Conservation (phyloP, 192 early-diverging fungal species). For the Haplosporangium gracile region DNA sequence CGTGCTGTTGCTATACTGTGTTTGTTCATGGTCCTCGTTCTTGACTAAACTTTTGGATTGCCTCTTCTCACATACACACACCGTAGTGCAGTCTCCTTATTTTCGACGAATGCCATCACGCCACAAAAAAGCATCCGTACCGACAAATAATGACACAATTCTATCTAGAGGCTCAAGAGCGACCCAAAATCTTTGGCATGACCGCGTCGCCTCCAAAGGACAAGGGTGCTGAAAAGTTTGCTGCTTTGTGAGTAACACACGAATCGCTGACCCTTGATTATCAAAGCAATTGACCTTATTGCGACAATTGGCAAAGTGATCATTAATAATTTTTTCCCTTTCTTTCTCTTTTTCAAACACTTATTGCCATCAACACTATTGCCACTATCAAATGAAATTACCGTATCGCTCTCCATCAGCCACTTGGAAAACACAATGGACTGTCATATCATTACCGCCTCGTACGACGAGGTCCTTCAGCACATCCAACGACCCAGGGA, state of each 20-base stretch:
- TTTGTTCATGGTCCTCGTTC: constrained; percentile 5
- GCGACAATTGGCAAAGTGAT: neutral
- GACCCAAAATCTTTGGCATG: constrained; percentile 92
- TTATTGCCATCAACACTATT: neutral
- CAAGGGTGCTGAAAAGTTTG: constrained; percentile 13
- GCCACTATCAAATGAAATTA: neutral
- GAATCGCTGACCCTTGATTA: neutral
- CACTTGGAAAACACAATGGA: constrained; percentile 68
- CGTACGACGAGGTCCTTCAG: constrained; percentile 49
- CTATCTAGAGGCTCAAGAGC: constrained; percentile 68
- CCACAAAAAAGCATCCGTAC: constrained; percentile 78
- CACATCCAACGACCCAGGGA: neutral
- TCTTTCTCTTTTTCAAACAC: neutral
- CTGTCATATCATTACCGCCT: constrained; percentile 68
- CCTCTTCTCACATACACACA: neutral
- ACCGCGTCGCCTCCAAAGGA: constrained; percentile 86
- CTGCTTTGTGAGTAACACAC: constrained; percentile 24
- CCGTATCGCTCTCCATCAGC: constrained; percentile 17
- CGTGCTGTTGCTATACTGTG: constrained; percentile 49
- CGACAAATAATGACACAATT: constrained; percentile 87
- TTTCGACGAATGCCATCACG: constrained; percentile 96
- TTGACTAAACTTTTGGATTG: neutral
- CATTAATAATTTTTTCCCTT: neutral
- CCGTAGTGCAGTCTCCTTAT: constrained; percentile 81
- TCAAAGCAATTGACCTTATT: neutral